Conservation (phyloP, 192 early-diverging fungal genomes). For the Backusella sp. region DNA sequence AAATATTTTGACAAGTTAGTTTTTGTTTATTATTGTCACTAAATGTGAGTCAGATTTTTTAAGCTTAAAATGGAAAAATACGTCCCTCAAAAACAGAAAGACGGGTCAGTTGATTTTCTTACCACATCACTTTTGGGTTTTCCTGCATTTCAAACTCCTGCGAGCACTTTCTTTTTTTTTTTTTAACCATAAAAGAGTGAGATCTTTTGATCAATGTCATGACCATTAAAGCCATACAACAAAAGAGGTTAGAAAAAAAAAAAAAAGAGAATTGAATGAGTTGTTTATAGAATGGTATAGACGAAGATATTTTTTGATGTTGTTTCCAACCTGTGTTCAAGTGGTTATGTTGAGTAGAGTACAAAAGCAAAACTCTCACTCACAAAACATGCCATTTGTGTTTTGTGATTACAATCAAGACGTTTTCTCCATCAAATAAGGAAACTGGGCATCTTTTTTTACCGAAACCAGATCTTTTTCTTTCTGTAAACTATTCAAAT, state of each 20-base stretch:
- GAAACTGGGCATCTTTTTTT: too few relatives aligned
- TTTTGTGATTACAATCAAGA: too few relatives aligned
- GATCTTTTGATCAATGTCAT: neutral
- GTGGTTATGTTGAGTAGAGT: too few relatives aligned
- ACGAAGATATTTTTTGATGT: too few relatives aligned
- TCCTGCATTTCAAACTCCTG: neutral
- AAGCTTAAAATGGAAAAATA: neutral
- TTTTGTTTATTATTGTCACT: neutral
- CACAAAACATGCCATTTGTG: too few relatives aligned
- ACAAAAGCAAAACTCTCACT: too few relatives aligned
- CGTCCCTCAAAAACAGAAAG: neutral
- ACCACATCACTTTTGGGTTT: neutral
- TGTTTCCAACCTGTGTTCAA: too few relatives aligned
- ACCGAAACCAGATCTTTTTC: too few relatives aligned
- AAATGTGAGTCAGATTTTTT: constrained; percentile 3
- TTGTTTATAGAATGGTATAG: neutral
- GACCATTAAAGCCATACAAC: neutral
- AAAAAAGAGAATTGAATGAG: neutral
- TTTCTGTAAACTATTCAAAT: too few relatives aligned
- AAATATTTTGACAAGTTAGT: constrained; percentile 7
- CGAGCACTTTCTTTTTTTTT: neutral
- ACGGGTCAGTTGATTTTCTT: neutral
- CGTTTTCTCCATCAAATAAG: too few relatives aligned
- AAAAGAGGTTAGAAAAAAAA: neutral
- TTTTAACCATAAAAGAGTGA: neutral